Conservation (phyloP, 257 asterid genomes). For the Plantago elongata region DNA sequence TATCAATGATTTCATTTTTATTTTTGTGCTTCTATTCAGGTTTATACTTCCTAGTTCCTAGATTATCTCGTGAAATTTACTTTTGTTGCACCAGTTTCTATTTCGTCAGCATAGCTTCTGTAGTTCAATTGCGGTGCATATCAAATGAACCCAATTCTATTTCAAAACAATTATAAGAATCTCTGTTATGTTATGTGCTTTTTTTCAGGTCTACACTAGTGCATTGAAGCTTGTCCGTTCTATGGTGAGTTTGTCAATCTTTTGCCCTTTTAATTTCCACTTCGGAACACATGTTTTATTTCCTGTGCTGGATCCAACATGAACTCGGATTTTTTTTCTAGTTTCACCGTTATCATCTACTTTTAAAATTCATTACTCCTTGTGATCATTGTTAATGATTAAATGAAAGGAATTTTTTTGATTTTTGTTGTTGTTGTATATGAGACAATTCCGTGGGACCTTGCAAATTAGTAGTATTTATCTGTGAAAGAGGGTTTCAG, state of each 20-base stretch:
- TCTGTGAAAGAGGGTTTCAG: too few relatives aligned
- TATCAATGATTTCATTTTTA: background rate
- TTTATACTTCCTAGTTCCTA: too few relatives aligned
- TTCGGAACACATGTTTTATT: background rate
- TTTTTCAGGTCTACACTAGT: slow-evolving; percentile 82
- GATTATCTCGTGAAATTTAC: slow-evolving; percentile 1
- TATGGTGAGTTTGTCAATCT: slow-evolving; percentile 57
- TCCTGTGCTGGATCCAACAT: slow-evolving; percentile 7
- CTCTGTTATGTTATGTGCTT: slow-evolving; percentile 19
- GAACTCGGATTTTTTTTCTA: slow-evolving; percentile 7
- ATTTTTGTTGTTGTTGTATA: background rate
- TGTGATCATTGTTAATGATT: background rate
- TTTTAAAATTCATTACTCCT: slow-evolving; percentile 11
- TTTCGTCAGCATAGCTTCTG: background rate
- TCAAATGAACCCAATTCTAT: slow-evolving; percentile 7
- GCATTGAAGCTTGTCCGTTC: slow-evolving; percentile 98
- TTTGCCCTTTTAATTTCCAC: slow-evolving; percentile 9
- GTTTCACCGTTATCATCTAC: slow-evolving; percentile 7
- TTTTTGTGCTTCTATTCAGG: background rate
- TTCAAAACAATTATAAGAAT: background rate
- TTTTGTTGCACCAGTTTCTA: slow-evolving; percentile 1
- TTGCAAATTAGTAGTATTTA: too few relatives aligned
- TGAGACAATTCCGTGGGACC: slow-evolving; percentile 5
- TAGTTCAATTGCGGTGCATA: too few relatives aligned
- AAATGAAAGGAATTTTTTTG: background rate